A percentile compares a stretch with the other conserved stretches of the same genome.
phyloP scores from a whole-genome alignment of 805 yeast genomes.

The Myxozyma kluyveri region DNA sequence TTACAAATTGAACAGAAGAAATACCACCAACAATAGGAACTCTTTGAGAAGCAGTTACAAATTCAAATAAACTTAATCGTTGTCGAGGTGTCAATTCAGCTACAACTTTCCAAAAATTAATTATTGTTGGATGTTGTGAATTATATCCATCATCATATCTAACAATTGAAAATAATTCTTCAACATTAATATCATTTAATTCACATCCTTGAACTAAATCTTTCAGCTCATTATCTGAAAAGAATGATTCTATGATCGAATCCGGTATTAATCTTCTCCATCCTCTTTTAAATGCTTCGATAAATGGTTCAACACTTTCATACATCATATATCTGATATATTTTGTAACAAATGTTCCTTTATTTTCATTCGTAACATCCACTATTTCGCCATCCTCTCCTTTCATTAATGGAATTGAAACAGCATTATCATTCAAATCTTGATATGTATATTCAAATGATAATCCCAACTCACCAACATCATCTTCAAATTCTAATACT shows the following conservation, averaged over 20 bases:
- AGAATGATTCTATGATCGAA: conserved; percentile 11
- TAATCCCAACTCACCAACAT: conserved; percentile 21
- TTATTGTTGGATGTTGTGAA: conserved; percentile 42
- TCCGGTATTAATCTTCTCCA: conserved; percentile 27
- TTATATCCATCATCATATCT: conserved; percentile 44
- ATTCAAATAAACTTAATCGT: conserved; percentile 44
- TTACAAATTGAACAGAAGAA: conserved; percentile 45
- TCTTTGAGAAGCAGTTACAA: conserved; percentile 50
- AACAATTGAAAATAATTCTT: conserved; percentile 44
- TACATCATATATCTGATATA: conserved; percentile 16
- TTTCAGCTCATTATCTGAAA: conserved; percentile 28
- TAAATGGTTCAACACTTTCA: conserved; percentile 14
- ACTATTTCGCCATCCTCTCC: neutral
- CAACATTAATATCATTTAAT: conserved; percentile 41
- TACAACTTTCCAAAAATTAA: conserved; percentile 49
- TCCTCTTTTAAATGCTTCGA: conserved; percentile 32
- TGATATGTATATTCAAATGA: conserved; percentile 29
- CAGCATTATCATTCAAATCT: conserved; percentile 4
- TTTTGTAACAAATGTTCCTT: conserved; percentile 19
- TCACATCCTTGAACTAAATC: conserved; percentile 43
- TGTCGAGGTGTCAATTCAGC: conserved; percentile 42
- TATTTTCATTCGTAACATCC: conserved; percentile 25
- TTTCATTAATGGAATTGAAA: conserved; percentile 8
- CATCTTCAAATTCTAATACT: conserved; percentile 14
- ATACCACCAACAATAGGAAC: conserved; percentile 49